A percentile compares a stretch with the other conserved stretches of the same genome.
These are phyloP conservation scores for Corylus avellana DNA, from an alignment of 306 rosid genomes.

Conservation along the genomic window DNA sequence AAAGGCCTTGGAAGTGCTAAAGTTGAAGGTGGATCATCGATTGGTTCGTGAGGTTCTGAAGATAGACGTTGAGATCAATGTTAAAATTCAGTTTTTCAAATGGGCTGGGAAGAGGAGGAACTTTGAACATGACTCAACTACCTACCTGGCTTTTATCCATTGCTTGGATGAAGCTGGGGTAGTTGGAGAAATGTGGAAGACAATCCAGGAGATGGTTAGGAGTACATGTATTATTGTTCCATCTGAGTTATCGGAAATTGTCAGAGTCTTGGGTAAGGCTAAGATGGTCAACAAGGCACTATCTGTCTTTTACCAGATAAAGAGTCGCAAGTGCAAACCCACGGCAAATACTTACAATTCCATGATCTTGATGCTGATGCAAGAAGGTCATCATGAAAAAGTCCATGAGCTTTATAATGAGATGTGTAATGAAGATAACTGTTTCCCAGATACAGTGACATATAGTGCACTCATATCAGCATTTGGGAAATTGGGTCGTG, in stretches of 20 bases:
- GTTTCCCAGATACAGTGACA: conserved; percentile 81
- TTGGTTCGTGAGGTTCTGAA: conserved; percentile 75
- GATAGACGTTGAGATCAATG: conserved; percentile 73
- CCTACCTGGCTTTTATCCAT: conserved; percentile 67
- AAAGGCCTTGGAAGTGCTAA: conserved; percentile 86
- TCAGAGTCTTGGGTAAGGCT: conserved; percentile 69
- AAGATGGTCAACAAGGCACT: conserved; percentile 88
- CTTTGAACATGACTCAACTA: conserved; percentile 67
- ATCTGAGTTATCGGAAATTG: conserved; percentile 67
- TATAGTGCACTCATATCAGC: conserved; percentile 73
- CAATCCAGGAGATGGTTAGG: conserved; percentile 76
- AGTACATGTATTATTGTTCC: conserved; percentile 52
- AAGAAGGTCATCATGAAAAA: conserved; percentile 80
- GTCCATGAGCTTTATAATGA: conserved; percentile 89
- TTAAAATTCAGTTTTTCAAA: conserved; percentile 79
- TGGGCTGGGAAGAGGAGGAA: conserved; percentile 86
- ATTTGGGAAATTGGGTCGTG: conserved; percentile 68
- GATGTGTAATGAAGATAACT: conserved; percentile 71
- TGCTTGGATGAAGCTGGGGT: conserved; percentile 67
- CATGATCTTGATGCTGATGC: conserved; percentile 79
- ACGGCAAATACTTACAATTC: conserved; percentile 67
- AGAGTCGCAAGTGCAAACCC: conserved; percentile 75
- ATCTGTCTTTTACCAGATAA: conserved; percentile 72
- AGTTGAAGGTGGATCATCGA: conserved; percentile 75
- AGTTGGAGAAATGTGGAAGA: conserved; percentile 77